These are phyloP conservation scores for Macroventuria anomochaeta DNA, from an alignment of 2,329 filamentous ascomycete genomes.

Conservation along the genomic window DNA sequence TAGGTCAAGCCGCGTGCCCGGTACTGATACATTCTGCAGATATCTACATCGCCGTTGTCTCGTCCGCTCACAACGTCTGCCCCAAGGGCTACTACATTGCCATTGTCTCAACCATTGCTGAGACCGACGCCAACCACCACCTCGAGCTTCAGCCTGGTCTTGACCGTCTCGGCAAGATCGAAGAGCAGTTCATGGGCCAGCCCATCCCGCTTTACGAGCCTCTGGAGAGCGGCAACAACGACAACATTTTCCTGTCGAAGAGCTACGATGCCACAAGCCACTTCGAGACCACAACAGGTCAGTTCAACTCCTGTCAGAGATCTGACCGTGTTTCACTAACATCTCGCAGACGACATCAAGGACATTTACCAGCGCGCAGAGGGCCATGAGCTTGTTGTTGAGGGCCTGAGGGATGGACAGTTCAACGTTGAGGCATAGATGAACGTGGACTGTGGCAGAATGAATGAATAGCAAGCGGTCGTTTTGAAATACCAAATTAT, in stretches of 20 bases:
- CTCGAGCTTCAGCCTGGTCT: slow-evolving; percentile 91
- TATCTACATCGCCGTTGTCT: slow-evolving; percentile 96
- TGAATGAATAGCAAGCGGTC: slow-evolving; percentile 19
- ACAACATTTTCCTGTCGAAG: slow-evolving; percentile 97
- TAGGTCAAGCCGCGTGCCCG: background rate
- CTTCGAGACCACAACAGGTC: slow-evolving; percentile 85
- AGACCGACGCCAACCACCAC: slow-evolving; percentile 90
- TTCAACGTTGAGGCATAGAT: slow-evolving; percentile 65
- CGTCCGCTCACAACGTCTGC: slow-evolving; percentile 95
- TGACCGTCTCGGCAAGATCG: slow-evolving; percentile 88
- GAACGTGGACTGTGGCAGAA: background rate
- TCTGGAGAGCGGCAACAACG: slow-evolving; percentile 77
- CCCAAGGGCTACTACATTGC: slow-evolving; percentile 99
- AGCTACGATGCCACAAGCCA: slow-evolving; percentile 98
- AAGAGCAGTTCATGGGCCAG: slow-evolving; percentile 95
- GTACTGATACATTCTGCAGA: slow-evolving; percentile 59
- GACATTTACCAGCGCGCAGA: slow-evolving; percentile 87
- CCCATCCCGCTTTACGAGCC: slow-evolving; percentile 96
- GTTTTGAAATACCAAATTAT: slow-evolving; percentile 19
- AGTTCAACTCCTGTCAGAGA: slow-evolving; percentile 19
- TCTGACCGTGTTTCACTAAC: slow-evolving; percentile 15
- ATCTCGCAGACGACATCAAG: slow-evolving; percentile 80
- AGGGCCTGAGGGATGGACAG: slow-evolving; percentile 81
- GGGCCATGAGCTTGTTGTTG: slow-evolving; percentile 85
- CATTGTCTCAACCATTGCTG: slow-evolving; percentile 96